Evolutionary conservation across 176 grass and related monocot genomes (phyloP), one percentile per base, ranked within the genome.

Genomic region (Ensete ventricosum): DNA sequence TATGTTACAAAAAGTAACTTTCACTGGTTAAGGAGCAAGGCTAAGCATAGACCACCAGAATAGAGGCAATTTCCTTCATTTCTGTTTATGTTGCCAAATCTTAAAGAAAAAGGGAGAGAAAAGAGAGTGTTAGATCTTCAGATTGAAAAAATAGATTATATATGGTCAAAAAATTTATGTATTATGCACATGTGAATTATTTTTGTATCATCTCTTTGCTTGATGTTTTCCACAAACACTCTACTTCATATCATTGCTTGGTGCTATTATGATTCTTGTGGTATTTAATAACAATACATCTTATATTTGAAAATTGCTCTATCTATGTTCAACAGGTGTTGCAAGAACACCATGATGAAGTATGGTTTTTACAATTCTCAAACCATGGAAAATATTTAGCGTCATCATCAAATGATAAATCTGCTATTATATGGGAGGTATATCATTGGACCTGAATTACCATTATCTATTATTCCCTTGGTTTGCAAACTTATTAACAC

Each of bases 321-420:
- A 50, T 19, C 29, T 69, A 69, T 12, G 1, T 65, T 27, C 66
- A 51, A 50, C 78, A 96, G 93, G 87, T 96, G 67, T 84, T 96
- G 77, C 43, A 50, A 78, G 76, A 73, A 52, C 93, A 96, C 67
- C 34, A 34, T 74, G 93, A 92, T 79, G 93, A 96, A 88, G 93
- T 96, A 80, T 96, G 89, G 89, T 96, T 90, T 83, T 69, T 96
- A 77, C 93, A 90, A 23, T 96, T 96, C 82, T 92, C 93, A 83
- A 92, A 92, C 72, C 84, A 83, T 25, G 93, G 93, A 34, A 92
- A 86, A 67, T 90, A 86, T 82, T 83, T 96, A 81, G 93, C 93
- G 34, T 92, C 93, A 50, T 75, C 93, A 29, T 96, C 93, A 50
- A 84, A 81, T 75, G 93, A 96, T 84, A 85, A 82, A 78, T 86